phyloP scores from a whole-genome alignment of 169 alveolate species.

The Plasmodium gaboni region DNA sequence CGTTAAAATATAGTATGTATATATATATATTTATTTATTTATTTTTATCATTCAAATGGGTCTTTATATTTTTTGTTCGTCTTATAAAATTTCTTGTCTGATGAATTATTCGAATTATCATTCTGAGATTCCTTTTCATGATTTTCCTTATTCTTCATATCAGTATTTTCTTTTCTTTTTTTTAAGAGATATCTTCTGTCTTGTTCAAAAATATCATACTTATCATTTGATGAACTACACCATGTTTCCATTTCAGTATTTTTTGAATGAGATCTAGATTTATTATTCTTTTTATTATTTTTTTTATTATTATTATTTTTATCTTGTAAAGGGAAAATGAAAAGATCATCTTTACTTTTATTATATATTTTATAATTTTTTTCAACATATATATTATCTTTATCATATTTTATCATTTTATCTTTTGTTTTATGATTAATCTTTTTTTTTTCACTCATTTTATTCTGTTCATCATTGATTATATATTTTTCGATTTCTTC shows the following conservation, averaged over 20 bases:
- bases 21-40: too few species aligned
- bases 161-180: constrained; percentile 16
- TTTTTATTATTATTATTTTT: constrained; percentile 15
- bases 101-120: too few species aligned
- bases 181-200: constrained; percentile 30
- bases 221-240: constrained; percentile 65
- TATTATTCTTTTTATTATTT: constrained; percentile 15
- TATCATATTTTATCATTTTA: not conserved
- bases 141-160: too few species aligned
- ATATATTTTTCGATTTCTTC: too few species aligned
- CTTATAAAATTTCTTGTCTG: too few species aligned
- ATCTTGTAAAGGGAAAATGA: constrained; percentile 9
- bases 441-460: constrained; percentile 4
- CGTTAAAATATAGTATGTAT: too few species aligned
- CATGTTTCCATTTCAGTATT: constrained; percentile 56
- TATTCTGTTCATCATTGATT: not conserved
- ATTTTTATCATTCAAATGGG: too few species aligned
- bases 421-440: not conserved
- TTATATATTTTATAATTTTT: not conserved
- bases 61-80: too few species aligned
- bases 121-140: too few species aligned
- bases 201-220: constrained; percentile 55
- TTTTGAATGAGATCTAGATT: constrained; percentile 9
- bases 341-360: constrained; percentile 6
- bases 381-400: constrained; percentile 10